Evolutionary conservation across 1,284 basidiomycete genomes (phyloP).

Genomic region (Trametes sp.): DNA sequence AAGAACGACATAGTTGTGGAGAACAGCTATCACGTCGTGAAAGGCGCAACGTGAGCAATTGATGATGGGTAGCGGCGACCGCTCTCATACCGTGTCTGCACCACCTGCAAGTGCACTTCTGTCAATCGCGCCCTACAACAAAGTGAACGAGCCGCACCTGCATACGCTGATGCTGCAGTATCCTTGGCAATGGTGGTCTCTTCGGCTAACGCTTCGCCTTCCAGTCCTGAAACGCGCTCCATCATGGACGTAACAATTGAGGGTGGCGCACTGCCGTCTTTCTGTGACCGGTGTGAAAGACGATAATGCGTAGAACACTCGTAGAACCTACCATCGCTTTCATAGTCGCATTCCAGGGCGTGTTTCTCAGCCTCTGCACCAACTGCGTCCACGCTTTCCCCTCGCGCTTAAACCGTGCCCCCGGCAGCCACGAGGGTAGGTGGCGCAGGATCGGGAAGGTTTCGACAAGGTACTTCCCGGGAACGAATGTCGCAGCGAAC

Average conservation of each 20-base stretch:
- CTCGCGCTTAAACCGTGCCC: slow-evolving; percentile 21
- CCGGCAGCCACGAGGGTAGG: slow-evolving; percentile 20
- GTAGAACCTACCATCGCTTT: background rate
- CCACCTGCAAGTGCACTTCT: background rate
- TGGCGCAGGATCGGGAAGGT: slow-evolving; percentile 19
- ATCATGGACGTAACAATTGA: background rate
- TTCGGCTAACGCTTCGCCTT: background rate
- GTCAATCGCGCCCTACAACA: too few relatives aligned
- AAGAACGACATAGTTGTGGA: slow-evolving; percentile 43
- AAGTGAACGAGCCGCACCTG: background rate
- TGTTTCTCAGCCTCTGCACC: slow-evolving; percentile 8
- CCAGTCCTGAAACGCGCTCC: background rate
- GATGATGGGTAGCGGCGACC: background rate
- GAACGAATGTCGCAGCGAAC: slow-evolving; percentile 15
- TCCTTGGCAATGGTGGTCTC: slow-evolving; percentile 7
- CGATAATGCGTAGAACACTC: background rate
- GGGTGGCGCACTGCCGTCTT: background rate
- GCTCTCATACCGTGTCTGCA: slow-evolving; percentile 8
- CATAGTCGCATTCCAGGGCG: slow-evolving; percentile 19
- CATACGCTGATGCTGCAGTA: slow-evolving; percentile 1
- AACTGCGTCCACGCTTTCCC: slow-evolving; percentile 2
- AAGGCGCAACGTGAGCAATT: background rate
- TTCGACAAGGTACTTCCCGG: slow-evolving; percentile 25
- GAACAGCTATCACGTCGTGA: slow-evolving; percentile 11
- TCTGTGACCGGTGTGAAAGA: background rate